Percentiles rank a stretch among this genome's conserved stretches.
Conservation (phyloP, 2,329 filamentous ascomycete species). For the Cordyceps cateniannulata region DNA sequence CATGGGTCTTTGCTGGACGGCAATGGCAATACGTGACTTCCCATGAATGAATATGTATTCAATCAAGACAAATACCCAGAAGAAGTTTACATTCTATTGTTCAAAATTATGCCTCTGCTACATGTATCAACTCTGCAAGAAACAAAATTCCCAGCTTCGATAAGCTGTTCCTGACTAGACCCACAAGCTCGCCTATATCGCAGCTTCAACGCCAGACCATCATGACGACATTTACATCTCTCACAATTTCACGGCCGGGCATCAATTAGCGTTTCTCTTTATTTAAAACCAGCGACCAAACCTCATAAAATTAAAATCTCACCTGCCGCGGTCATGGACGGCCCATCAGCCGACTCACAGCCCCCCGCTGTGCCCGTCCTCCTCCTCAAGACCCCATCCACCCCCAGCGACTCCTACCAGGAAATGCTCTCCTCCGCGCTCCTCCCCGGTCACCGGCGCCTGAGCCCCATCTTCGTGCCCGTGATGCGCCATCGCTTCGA, state of each 20-base stretch:
- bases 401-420: slow-evolving; percentile 64
- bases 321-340: neutral
- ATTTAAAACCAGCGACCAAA: too few relatives aligned
- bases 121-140: neutral
- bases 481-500: slow-evolving; percentile 68
- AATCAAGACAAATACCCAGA: too few relatives aligned
- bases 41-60: too few relatives aligned
- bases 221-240: neutral
- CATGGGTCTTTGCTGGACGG: too few relatives aligned
- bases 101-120: too few relatives aligned
- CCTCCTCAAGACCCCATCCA: slow-evolving; percentile 71
- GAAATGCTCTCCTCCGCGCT: slow-evolving; percentile 51
- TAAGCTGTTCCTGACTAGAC: neutral
- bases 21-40: too few relatives aligned
- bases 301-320: too few relatives aligned
- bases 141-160: neutral
- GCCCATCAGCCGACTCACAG: neutral
- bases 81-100: too few relatives aligned
- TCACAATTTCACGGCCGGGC: neutral
- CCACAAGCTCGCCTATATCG: neutral
- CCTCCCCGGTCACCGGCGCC: slow-evolving; percentile 32
- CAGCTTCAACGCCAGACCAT: neutral
- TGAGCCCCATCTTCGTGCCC: slow-evolving; percentile 65
- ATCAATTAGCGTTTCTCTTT: too few relatives aligned
- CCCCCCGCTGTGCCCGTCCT: slow-evolving; percentile 38